Base-by-base conservation (phyloP, 768 basidiomycete genomes). In the Mrakia gelida region DNA sequence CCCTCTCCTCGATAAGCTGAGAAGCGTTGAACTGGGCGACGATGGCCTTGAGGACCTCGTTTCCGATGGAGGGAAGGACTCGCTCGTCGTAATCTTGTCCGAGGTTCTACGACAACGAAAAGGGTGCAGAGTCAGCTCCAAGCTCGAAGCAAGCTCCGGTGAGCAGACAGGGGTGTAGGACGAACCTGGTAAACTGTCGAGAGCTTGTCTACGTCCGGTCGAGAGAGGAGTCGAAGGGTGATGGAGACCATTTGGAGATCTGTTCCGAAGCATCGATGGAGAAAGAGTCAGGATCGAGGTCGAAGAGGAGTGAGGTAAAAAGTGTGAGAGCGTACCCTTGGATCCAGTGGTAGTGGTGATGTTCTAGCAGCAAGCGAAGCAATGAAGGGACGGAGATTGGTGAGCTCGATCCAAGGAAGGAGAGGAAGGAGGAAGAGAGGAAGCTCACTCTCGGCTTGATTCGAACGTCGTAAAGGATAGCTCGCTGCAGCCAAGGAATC, bases 271-370 rank as follows among this genome's bases (percentile, higher is more conserved):
- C 16, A 28, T 41, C 13, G 52, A 54, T 1, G 52, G 13, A 10
- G 32, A 26, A 52, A 2, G 38, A 54, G n/a, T 49, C 45, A 67
- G 43, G 10, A 26, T 13, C 23, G 43, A 41, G 16, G 7, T 5
- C 1, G 52, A 32, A 54, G n/a, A 30, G 43, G n/a, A 10, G 59
- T n/a, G 23, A 41, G 23, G 7, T 67, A 13, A 11, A 52, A 21
- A 63, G 43, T 54, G 70, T 77, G 59, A 16, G 80, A 80, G n/a
- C 54, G 32, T 18, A 77, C 79, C 95, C 84, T 98, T 98, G 15
- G 95, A 98, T 49, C 97, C 97, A 32, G 97, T 98, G 2, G 93
- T 97, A 2, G 97, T 98, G n/a, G 93, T 95, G 76, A 98, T 98
- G 83, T 97, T 97, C 93, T 96, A 80, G 6, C 21, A 23, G 71